Conservation (phyloP, 768 basidiomycete species). For the Asterophora parasitica region DNA sequence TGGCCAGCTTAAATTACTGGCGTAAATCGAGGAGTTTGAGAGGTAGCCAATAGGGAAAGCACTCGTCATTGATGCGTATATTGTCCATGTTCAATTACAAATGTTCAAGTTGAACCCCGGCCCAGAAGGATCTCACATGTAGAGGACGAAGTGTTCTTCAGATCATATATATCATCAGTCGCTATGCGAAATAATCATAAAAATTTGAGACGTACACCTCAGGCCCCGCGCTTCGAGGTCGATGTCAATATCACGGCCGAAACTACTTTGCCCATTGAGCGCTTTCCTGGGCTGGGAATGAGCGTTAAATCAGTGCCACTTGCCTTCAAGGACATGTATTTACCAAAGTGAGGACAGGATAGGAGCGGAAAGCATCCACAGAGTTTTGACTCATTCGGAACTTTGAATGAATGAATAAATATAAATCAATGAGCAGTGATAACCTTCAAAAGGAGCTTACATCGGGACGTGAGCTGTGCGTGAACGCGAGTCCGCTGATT, state of each 20-base stretch:
- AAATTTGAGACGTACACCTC: background rate
- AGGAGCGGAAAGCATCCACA: background rate
- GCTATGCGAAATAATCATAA: background rate
- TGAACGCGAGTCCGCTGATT: constrained; percentile 1
- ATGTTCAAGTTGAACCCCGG: no score
- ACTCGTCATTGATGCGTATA: no score
- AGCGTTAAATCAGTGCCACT: background rate
- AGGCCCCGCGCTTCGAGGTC: constrained; percentile 3
- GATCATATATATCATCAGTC: no score
- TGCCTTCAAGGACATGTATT: background rate
- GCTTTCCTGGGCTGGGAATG: background rate
- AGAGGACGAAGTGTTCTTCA: no score
- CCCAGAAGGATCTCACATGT: no score
- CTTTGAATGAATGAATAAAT: no score
- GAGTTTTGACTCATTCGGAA: background rate
- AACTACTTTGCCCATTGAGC: background rate
- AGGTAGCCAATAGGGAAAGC: no score
- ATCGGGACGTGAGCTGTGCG: background rate
- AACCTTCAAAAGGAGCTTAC: background rate
- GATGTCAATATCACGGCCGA: background rate
- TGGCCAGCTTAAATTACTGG: no score
- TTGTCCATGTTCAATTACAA: no score
- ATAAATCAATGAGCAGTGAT: no score
- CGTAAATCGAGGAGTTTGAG: no score
- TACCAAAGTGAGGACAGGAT: background rate